Evolutionary conservation across 345 rosid genomes (phyloP), one percentile per base, ranked within the genome.

Genomic region (Syzygium jambos): DNA sequence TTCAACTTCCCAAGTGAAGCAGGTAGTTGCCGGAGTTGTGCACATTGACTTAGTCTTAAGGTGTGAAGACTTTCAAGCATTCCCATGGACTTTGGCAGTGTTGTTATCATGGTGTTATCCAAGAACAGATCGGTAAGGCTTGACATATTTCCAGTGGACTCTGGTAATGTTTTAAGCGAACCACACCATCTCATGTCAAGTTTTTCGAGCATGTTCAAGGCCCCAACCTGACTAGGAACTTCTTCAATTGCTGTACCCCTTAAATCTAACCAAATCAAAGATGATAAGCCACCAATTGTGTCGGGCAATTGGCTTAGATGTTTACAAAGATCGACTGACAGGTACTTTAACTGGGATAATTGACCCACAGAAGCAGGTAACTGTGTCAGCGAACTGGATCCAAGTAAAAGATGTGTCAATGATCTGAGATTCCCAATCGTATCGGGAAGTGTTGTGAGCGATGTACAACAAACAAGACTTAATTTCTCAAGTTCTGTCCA

Each of bases 61-160:
- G 9, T 54, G 29, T 34, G 78, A 68, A 93, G 93, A 85, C 87
- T 92, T 91, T 94, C 93, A 87, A 94, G 86, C 89, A 51, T 86
- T 78, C 94, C 95, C 49, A 92, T 21, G 55, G 95, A 92, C 84
- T 91, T 93, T 5, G 96, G 96, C 88, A 94, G 88, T 87, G 92
- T 89, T 1, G 61, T 91, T 34, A 94, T 90, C 46, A 65, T 85
- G 85, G 88, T 53, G 17, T 87, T 51, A 21, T 11, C 84, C 83
- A 94, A 73, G 65, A 84, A 27, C 83, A 94, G 25, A 25, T 55
- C 17, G 29, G 92, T 91, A 4, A 94, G 92, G 87, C 49, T 88
- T 87, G 16, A 85, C 91, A 94, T 56, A 61, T 84, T 87, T 38
- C 95, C 94, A 11, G 89, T 85, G 30, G 94, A 89, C 84, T 91